Conservation (phyloP, 2,329 filamentous ascomycete genomes). For the Pestalotiopsis sp. region DNA sequence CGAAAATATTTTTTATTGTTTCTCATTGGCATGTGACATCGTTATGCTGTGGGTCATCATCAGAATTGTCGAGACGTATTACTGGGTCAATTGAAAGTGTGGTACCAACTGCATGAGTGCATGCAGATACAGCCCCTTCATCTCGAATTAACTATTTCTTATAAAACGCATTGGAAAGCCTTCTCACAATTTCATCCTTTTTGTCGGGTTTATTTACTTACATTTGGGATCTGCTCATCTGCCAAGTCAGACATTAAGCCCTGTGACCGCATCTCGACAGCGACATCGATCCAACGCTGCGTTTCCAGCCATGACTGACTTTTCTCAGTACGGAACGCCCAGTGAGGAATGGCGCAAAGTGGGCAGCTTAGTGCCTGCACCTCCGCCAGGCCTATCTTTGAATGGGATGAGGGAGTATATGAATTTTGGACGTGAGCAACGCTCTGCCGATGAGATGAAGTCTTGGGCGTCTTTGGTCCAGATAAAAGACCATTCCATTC, state of each 20-base stretch:
- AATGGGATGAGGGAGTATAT: not conserved
- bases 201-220: not conserved
- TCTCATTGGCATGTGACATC: too few species aligned
- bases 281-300: not conserved
- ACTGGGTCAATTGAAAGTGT: too few species aligned
- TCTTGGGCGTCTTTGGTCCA: not conserved
- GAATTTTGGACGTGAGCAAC: not conserved
- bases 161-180: too few species aligned
- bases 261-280: not conserved
- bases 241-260: not conserved
- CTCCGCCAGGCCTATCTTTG: not conserved
- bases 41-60: too few species aligned
- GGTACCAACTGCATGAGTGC: too few species aligned
- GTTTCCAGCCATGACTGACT: not conserved
- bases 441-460: slow-evolving; percentile 8
- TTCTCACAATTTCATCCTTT: too few species aligned
- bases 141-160: too few species aligned
- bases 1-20: too few species aligned
- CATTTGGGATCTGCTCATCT: not conserved
- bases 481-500: not conserved
- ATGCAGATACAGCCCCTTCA: too few species aligned
- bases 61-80: too few species aligned
- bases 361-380: not conserved
- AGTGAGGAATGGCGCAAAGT: slow-evolving; percentile 12
- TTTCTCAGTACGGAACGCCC: slow-evolving; percentile 3